phyloP scores from a whole-genome alignment of 2,329 filamentous ascomycete species.

The Alternaria conjuncta region DNA sequence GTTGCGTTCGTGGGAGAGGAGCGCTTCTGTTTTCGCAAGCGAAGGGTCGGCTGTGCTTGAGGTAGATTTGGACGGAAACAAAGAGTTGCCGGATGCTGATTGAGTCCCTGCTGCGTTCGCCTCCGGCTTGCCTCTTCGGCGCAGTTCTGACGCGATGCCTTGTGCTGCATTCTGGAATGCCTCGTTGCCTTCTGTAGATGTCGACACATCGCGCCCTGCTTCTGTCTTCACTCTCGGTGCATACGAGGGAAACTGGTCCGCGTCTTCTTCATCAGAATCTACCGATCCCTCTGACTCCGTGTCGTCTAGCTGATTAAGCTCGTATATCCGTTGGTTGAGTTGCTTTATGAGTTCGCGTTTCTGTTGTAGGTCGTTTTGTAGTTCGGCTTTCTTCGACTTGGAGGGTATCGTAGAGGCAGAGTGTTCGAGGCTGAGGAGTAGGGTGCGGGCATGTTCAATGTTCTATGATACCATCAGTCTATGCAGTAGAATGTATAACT shows the following conservation, averaged over 20 bases:
- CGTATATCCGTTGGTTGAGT: constrained; percentile 69
- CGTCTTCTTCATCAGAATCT: constrained; percentile 52
- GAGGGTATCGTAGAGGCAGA: constrained; percentile 59
- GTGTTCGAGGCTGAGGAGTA: constrained; percentile 75
- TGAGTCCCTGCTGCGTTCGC: constrained; percentile 27
- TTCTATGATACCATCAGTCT: constrained; percentile 58
- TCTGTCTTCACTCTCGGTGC: constrained; percentile 48
- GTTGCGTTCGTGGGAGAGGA: constrained; percentile 75
- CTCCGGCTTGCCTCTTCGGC: constrained; percentile 36
- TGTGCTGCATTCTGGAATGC: constrained; percentile 43
- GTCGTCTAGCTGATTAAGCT: constrained; percentile 68
- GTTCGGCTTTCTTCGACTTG: constrained; percentile 62
- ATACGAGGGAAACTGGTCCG: constrained; percentile 51
- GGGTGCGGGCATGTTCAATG: constrained; percentile 71
- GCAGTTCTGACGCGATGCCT: constrained; percentile 43
- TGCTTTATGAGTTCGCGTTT: constrained; percentile 72
- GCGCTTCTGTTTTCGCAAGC: constrained; percentile 62
- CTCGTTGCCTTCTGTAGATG: constrained; percentile 37
- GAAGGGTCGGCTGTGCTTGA: constrained; percentile 35
- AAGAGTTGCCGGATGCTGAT: constrained; percentile 43
- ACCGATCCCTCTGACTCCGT: constrained; percentile 41
- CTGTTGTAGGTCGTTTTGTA: constrained; percentile 67
- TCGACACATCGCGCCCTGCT: constrained; percentile 42
- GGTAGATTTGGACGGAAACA: constrained; percentile 49
- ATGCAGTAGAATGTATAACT: neutral